A percentile compares a stretch with the other conserved stretches of the same genome.
Conservation (phyloP, 352 stramenopile genomes). For the Phytophthora tentaculata region DNA sequence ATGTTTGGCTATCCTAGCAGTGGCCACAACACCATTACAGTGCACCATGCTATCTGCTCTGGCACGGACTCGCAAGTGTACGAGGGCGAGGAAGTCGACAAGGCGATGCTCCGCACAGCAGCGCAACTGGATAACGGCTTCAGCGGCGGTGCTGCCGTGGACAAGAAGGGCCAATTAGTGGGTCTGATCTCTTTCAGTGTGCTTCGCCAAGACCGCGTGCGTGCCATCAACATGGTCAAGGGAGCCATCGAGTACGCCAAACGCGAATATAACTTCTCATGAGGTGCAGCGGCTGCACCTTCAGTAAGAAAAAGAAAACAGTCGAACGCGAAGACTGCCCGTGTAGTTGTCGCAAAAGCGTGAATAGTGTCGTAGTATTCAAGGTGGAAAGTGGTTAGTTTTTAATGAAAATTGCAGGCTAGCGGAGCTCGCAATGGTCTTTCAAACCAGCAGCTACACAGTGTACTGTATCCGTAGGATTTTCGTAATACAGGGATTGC, state of each 20-base stretch:
- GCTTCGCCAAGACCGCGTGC: conserved; percentile 84
- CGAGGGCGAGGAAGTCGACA: conserved; percentile 84
- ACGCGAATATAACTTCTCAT: conserved; percentile 75
- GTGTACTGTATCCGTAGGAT: too few relatives aligned
- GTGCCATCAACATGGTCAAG: conserved; percentile 91
- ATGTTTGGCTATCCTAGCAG: conserved; percentile 92
- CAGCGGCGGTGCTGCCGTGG: conserved; percentile 81
- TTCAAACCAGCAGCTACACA: too few relatives aligned
- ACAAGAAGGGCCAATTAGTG: conserved; percentile 87
- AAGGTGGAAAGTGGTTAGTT: conserved; percentile 29
- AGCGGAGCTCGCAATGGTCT: conserved; percentile 12
- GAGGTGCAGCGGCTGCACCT: conserved; percentile 17
- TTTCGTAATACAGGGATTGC: too few relatives aligned
- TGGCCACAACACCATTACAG: conserved; percentile 90
- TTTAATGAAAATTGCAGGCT: conserved; percentile 29
- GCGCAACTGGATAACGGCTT: conserved; percentile 89
- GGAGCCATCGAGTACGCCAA: conserved; percentile 85
- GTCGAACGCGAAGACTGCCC: conserved; percentile 25
- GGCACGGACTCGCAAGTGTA: conserved; percentile 89
- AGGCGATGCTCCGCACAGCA: conserved; percentile 86
- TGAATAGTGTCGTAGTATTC: conserved; percentile 42
- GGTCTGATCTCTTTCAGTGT: conserved; percentile 89
- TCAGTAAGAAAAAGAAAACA: conserved; percentile 1
- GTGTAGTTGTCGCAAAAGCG: conserved; percentile 31
- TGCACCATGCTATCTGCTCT: conserved; percentile 90